phyloP scores from a whole-genome alignment of 306 rosid genomes.

The Cyclanthera cordifolia region DNA sequence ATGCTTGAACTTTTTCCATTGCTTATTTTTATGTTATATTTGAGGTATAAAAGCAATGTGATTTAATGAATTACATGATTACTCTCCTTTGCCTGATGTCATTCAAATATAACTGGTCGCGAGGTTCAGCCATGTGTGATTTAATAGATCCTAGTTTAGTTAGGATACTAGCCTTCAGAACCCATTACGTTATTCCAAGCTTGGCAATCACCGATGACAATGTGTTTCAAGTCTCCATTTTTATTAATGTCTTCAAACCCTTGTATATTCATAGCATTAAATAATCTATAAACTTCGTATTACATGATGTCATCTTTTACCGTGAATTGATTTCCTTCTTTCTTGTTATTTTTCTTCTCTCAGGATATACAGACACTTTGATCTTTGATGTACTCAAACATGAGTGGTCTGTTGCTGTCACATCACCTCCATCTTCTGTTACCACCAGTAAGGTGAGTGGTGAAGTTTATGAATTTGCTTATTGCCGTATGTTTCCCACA shows the following conservation, averaged over 20 bases:
- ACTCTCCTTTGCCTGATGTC: not conserved
- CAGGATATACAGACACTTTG: conserved; percentile 81
- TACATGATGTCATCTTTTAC: not conserved
- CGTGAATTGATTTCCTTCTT: not conserved
- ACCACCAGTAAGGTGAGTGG: conserved; percentile 45
- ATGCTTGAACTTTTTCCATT: conserved; percentile 9
- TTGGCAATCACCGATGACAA: not conserved
- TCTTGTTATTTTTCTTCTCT: not conserved
- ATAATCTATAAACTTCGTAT: not conserved
- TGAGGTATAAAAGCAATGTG: not conserved
- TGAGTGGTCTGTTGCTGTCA: conserved; percentile 64
- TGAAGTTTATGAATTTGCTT: conserved; percentile 9
- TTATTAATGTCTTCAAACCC: not conserved
- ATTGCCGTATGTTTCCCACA: not conserved
- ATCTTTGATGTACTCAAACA: conserved; percentile 62
- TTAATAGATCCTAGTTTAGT: not conserved
- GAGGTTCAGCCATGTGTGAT: not conserved
- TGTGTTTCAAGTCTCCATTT: not conserved
- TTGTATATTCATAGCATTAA: not conserved
- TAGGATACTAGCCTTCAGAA: not conserved
- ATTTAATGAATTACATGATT: not conserved
- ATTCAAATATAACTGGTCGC: not conserved
- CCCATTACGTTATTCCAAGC: not conserved
- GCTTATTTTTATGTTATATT: not conserved
- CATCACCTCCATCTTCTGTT: conserved; percentile 64